Base-by-base conservation (phyloP, 306 rosid species). In the Vigna hirtella region DNA sequence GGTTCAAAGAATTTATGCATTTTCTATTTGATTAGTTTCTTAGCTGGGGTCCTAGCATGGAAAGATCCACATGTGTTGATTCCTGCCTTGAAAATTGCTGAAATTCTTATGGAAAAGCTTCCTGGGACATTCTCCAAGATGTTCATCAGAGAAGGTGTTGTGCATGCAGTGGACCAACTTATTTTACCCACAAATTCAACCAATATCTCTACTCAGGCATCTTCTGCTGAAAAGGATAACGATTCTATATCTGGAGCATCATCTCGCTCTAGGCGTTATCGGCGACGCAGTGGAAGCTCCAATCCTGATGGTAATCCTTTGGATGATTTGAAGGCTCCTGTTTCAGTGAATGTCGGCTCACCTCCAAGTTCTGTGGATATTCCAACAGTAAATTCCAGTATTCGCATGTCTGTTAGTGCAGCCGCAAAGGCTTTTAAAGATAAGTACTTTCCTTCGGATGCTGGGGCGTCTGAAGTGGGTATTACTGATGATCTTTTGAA, bases 11-110 rank as follows among this genome's bases (percentile, higher is more conserved):
- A 51, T 80, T 85, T 68, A 72, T 72, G 18, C 30, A 24, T 81
- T 75, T 63, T 64, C 47, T 55, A 47, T 70, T 70, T 84, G 84
- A 64, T 88, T 66, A 96, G 99, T 89, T 93, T 96, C 79, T 79
- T 96, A 86, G 98, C 99, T 38, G 98, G 99, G 38, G 98, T 96
- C 72, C 86, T 96, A 79, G 94, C 99, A 56, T 96, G 98, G 93
- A 96, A 96, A 87, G 99, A 96, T 86, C 96, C 99, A 24, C 94
- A 90, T 47, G 98, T 93, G 36, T 68, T 93, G 85, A 80, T 91
- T 70, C 99, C 99, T 67, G 93, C 99, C 55, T 91, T 96, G 80
- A 98, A 96, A 89, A 93, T 96, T 88, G 89, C 99, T 18, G 98
- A 93, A 75, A 88, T 96, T 86, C 98, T 96, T 65, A 96, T 96